Base-by-base conservation (phyloP, 2,329 filamentous ascomycete species). In the Fusarium succisae region DNA sequence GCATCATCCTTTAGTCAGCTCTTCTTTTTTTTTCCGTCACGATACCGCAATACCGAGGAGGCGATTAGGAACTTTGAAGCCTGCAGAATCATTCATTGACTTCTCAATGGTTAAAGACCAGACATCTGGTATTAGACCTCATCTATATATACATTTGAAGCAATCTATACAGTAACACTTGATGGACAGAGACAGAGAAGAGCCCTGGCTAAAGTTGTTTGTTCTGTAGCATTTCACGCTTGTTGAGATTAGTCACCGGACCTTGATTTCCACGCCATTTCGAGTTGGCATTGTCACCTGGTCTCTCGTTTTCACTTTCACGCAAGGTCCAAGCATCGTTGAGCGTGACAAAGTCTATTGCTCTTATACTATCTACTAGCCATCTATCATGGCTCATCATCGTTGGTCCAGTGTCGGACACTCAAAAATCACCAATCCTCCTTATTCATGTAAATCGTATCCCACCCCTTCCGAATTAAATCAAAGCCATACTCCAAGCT, bases 381-480 rank as follows among this genome's bases (percentile, higher is more conserved):
- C 66, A 70, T 55, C 69, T 69, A 62, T 72, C 57, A 24, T 66
- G 75, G 73, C 72, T 75, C 54, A 73, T 73, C 70, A 74, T 69
- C 65, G 64, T 76, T 68, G 57, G 75, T 72, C 67, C 70, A 20
- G 53, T 74, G 35, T 53, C 69, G 61, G 68, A 70, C 56, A 64
- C 66, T 66, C 63, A 62, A 69, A 66, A 68, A 63, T 72, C 74
- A 77, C 74, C 74, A 78, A 78, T 76, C 76, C 76, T 63, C 75
- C 72, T 65, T 69, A 72, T 72, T 74, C 72, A 45, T 69, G 28
- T 70, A 74, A 75, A 74, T 73, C 76, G 70, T 75, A 60, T 75
- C 64, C 70, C 73, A 75, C 75, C 76, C 74, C 73, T 67, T 62
- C 73, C 73, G 77, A 79, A 79, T 72, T 66, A 77, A 79, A 78